A percentile compares a stretch with the other conserved stretches of the same genome.
phyloP scores from a whole-genome alignment of 2,329 filamentous ascomycete genomes.

The Stylonectria norvegica region DNA sequence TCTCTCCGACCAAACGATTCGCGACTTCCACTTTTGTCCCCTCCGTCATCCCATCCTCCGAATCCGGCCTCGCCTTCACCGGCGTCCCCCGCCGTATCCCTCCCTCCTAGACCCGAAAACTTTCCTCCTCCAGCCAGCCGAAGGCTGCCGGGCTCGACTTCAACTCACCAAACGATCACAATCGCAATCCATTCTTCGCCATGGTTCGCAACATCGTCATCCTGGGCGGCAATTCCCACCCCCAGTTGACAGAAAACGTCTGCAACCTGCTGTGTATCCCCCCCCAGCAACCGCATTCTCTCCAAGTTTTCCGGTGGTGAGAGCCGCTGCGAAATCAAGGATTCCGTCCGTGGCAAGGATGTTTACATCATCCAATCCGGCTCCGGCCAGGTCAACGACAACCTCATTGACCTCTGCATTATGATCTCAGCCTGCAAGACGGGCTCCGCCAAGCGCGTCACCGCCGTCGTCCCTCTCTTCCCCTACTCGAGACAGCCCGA shows the following conservation, averaged over 20 bases:
- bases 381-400: slow-evolving; percentile 89
- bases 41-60: slow-evolving; percentile 16
- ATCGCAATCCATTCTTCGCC: neutral
- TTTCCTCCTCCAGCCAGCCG: slow-evolving; percentile 20
- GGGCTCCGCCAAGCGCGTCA: slow-evolving; percentile 87
- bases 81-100: slow-evolving; percentile 27
- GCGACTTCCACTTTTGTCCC: too few species aligned
- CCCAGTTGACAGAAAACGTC: slow-evolving; percentile 78
- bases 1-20: slow-evolving; percentile 12
- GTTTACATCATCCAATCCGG: slow-evolving; percentile 98
- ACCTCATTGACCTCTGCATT: slow-evolving; percentile 94
- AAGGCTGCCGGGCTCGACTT: slow-evolving; percentile 6
- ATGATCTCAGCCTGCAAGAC: slow-evolving; percentile 98
- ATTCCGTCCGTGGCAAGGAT: slow-evolving; percentile 96
- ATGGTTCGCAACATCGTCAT: slow-evolving; percentile 97
- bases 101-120: slow-evolving; percentile 21
- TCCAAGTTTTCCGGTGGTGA: slow-evolving; percentile 94
- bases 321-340: slow-evolving; percentile 90
- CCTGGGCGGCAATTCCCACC: slow-evolving; percentile 90
- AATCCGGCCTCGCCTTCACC: slow-evolving; percentile 28
- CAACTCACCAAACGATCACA: neutral
- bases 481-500: slow-evolving; percentile 96
- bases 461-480: slow-evolving; percentile 90
- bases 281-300: slow-evolving; percentile 77
- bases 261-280: slow-evolving; percentile 86